Conservation (phyloP, 2,329 filamentous ascomycete genomes). For the Phialemoniopsis sp. region DNA sequence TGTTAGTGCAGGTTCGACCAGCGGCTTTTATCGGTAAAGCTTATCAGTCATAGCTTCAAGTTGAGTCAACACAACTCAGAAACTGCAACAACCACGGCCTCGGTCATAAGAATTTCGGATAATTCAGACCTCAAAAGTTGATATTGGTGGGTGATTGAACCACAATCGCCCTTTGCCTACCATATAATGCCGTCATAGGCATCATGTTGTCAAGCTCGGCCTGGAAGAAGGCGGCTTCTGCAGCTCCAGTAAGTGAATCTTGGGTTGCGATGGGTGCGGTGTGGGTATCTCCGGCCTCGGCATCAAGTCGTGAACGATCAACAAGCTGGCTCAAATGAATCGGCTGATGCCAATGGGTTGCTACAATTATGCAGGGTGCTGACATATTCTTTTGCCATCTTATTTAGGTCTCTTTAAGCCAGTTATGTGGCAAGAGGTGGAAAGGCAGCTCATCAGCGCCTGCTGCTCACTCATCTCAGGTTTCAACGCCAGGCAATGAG, state of each 20-base stretch:
- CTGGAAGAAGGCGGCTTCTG: conserved; percentile 31
- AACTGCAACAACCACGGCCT: too few relatives aligned
- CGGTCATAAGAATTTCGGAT: too few relatives aligned
- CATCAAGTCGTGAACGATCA: conserved; percentile 1
- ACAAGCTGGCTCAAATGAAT: not conserved
- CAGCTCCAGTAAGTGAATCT: conserved; percentile 25
- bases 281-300: too few relatives aligned
- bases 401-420: too few relatives aligned
- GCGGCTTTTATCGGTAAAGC: not conserved
- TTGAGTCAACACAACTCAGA: not conserved
- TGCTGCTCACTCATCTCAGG: conserved; percentile 1
- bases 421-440: too few relatives aligned
- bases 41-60: not conserved
- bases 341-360: too few relatives aligned
- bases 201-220: conserved; percentile 35
- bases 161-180: too few relatives aligned
- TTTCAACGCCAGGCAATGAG: conserved; percentile 17
- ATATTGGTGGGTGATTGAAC: too few relatives aligned
- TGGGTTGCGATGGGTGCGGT: too few relatives aligned
- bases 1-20: not conserved
- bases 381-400: too few relatives aligned
- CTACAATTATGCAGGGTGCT: too few relatives aligned
- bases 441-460: not conserved
- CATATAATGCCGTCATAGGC: conserved; percentile 11
- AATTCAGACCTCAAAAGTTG: too few relatives aligned